Conservation (phyloP, 2,329 filamentous ascomycete genomes). For the Trichoderma gracile region DNA sequence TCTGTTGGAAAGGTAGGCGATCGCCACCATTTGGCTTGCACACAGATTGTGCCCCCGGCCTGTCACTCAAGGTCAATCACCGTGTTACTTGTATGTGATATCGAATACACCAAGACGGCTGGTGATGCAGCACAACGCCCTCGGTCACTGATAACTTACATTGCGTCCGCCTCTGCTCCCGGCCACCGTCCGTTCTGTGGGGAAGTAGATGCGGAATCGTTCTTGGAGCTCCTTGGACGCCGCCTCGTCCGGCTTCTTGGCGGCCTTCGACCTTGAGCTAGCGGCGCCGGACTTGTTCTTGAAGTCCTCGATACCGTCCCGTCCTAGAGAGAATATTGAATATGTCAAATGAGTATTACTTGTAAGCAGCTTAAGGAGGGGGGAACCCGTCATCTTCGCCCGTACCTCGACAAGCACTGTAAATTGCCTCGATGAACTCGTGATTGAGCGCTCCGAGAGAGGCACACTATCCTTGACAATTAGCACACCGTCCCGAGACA, state of each 20-base stretch:
- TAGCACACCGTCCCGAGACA: slow-evolving; percentile 8
- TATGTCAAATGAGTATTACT: not conserved
- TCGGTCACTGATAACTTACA: slow-evolving; percentile 43
- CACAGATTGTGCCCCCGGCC: slow-evolving; percentile 80
- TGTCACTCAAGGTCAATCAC: slow-evolving; percentile 36
- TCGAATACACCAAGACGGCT: not conserved
- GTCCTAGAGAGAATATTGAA: slow-evolving; percentile 32
- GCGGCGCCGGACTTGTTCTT: slow-evolving; percentile 36
- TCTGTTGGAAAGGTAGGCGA: slow-evolving; percentile 67
- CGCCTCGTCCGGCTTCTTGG: slow-evolving; percentile 31
- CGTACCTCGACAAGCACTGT: slow-evolving; percentile 56
- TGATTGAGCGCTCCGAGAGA: slow-evolving; percentile 77
- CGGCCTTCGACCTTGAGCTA: slow-evolving; percentile 35
- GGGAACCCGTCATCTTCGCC: not conserved
- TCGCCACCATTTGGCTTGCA: slow-evolving; percentile 72
- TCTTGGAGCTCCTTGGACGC: slow-evolving; percentile 40
- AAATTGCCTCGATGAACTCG: slow-evolving; percentile 61
- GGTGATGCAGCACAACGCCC: not conserved
- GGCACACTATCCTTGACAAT: slow-evolving; percentile 57
- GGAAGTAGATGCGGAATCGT: slow-evolving; percentile 76
- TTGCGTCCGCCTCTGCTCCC: slow-evolving; percentile 62
- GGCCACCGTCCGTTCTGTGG: slow-evolving; percentile 68
- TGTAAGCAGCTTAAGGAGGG: not conserved
- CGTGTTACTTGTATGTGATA: not conserved
- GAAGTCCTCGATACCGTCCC: slow-evolving; percentile 49